phyloP scores from a whole-genome alignment of 1,284 basidiomycete species.

The Cutaneotrichosporon arboriforme region DNA sequence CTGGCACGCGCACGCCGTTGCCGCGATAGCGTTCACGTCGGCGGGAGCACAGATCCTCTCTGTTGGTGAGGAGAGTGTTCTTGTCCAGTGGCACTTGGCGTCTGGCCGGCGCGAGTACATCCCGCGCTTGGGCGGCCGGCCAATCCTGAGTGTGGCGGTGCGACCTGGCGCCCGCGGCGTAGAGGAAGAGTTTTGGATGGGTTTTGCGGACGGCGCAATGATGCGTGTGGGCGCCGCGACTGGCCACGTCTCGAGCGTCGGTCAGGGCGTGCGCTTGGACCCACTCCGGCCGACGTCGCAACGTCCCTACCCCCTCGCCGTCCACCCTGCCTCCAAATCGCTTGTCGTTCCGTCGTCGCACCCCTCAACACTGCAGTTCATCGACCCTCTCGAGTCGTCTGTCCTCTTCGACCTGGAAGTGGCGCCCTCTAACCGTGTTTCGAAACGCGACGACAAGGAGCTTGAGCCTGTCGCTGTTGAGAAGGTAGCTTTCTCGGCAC shows the following conservation, averaged over 20 bases:
- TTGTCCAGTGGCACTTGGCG: slow-evolving; percentile 92
- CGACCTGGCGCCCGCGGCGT: slow-evolving; percentile 51
- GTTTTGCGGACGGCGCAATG: slow-evolving; percentile 76
- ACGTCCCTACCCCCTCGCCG: slow-evolving; percentile 52
- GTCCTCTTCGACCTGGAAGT: slow-evolving; percentile 85
- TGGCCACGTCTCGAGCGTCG: slow-evolving; percentile 68
- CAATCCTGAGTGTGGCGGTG: slow-evolving; percentile 59
- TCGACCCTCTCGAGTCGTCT: slow-evolving; percentile 66
- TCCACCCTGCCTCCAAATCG: slow-evolving; percentile 66
- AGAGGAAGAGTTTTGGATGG: slow-evolving; percentile 82
- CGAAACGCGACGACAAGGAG: slow-evolving; percentile 70
- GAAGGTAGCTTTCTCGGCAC: slow-evolving; percentile 59
- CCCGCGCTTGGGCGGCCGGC: slow-evolving; percentile 84
- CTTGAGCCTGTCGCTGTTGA: slow-evolving; percentile 75
- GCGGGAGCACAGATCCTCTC: slow-evolving; percentile 91
- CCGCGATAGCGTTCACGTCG: slow-evolving; percentile 76
- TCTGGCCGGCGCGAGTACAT: slow-evolving; percentile 83
- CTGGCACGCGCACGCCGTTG: slow-evolving; percentile 97
- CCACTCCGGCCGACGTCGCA: slow-evolving; percentile 32
- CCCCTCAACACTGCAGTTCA: slow-evolving; percentile 87
- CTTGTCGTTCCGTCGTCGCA: slow-evolving; percentile 88
- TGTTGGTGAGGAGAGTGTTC: slow-evolving; percentile 90
- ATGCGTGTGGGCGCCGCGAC: slow-evolving; percentile 69
- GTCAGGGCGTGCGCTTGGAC: slow-evolving; percentile 42
- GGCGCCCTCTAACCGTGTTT: slow-evolving; percentile 86